Base-by-base conservation (phyloP, 768 basidiomycete species). In the Crassisporium funariophilum region DNA sequence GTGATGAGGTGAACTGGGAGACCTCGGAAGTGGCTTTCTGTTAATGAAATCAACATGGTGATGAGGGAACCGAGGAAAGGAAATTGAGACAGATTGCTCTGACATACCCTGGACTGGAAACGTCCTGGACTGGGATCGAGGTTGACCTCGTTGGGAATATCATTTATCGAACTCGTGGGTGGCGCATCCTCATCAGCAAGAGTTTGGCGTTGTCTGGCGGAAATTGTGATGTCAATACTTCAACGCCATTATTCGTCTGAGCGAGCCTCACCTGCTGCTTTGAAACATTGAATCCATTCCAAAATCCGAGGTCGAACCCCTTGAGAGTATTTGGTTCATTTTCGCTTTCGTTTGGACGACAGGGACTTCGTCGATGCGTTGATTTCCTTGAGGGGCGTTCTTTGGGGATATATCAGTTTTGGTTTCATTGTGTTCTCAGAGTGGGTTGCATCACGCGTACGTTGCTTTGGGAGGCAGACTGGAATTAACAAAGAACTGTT, bases 241-340 rank as follows among this genome's bases (percentile, higher is more conserved):
- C n/a, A 27, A 36, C 25, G 31, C 38, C 47, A 55, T 45, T 15
- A 41, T 16, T 34, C 47, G 51, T 23, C 59, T 47, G 46, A 20
- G 19, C 36, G 36, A 36, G 12, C 60, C 71, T 31, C 47, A 82
- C 84, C 79, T 76, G 31, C 83, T 74, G 53, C 80, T 88, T 62
- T 88, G 81, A 54, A 91, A 90, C 88, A 91, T 88, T 16, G 88
- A 88, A 51, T 88, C 87, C 70, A 86, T 82, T 2, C 89, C 89
- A 67, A 89, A 90, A 50, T 88, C 86, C 13, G 82, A 77, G 1
- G 82, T 74, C 16, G 82, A 72, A 10, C 82, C 78, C 45, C 84
- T 76, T 15, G 84, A 75, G 13, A 88, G 71, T 5, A 78, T 77
- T 47, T 83, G 78, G 61, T 84, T 90, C 70, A 89, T 76, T 61